phyloP scores from a whole-genome alignment of 1,284 basidiomycete species.

The Apiotrichum mycotoxinovorans region DNA sequence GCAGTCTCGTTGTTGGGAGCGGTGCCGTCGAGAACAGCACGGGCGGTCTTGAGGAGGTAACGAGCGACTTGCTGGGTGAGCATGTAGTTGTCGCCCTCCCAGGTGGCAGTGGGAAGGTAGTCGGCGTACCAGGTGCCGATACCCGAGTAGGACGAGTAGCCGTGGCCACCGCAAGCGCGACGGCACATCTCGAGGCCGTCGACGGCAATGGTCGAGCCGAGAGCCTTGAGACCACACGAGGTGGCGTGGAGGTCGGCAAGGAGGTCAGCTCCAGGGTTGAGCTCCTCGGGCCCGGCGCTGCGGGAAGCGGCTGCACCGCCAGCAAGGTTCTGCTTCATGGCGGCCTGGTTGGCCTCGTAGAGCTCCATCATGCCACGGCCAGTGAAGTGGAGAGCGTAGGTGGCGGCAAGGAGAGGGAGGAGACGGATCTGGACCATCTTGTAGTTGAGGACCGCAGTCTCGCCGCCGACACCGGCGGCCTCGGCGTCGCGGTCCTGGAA shows the following conservation, averaged over 20 bases:
- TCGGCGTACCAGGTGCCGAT: slow-evolving; percentile 56
- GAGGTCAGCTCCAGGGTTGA: slow-evolving; percentile 20
- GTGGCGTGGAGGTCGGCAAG: slow-evolving; percentile 22
- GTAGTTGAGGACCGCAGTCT: slow-evolving; percentile 59
- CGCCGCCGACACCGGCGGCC: slow-evolving; percentile 45
- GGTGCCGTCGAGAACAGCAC: slow-evolving; percentile 55
- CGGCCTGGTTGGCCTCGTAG: slow-evolving; percentile 35
- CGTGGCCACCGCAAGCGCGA: slow-evolving; percentile 57
- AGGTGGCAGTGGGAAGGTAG: slow-evolving; percentile 56
- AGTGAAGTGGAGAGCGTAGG: slow-evolving; percentile 58
- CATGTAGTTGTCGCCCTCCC: slow-evolving; percentile 59
- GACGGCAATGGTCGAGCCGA: slow-evolving; percentile 52
- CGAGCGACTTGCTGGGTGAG: slow-evolving; percentile 55
- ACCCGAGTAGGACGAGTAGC: slow-evolving; percentile 57
- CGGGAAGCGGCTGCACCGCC: slow-evolving; percentile 1
- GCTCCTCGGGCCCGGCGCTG: slow-evolving; percentile 20
- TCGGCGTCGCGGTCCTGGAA: slow-evolving; percentile 51
- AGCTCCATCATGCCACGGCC: slow-evolving; percentile 51
- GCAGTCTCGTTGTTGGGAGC: slow-evolving; percentile 56
- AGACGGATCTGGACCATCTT: slow-evolving; percentile 59
- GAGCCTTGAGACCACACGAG: slow-evolving; percentile 19
- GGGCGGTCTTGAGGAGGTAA: slow-evolving; percentile 55
- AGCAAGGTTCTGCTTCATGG: slow-evolving; percentile 20
- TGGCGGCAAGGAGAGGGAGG: slow-evolving; percentile 58
- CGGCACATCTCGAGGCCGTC: slow-evolving; percentile 56